Evolutionary conservation across 2,329 filamentous ascomycete genomes (phyloP).

Genomic region (Arthrocladium fulminans): DNA sequence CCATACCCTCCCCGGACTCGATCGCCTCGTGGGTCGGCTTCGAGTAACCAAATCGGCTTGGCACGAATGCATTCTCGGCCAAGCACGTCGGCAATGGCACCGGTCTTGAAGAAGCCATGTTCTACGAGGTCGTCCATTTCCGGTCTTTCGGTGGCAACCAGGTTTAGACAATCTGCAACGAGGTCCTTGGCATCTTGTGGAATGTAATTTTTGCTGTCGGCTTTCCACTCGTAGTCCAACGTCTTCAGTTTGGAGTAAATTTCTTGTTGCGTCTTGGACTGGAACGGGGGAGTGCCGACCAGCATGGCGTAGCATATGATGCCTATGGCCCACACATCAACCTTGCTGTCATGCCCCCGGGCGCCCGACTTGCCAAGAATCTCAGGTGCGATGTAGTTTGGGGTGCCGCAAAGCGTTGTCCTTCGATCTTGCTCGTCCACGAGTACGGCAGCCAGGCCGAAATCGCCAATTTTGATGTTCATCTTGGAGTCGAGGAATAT

Average conservation of each 20-base stretch:
- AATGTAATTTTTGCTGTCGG: constrained; percentile 39
- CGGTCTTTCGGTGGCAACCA: constrained; percentile 40
- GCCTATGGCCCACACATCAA: constrained; percentile 95
- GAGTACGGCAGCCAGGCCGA: constrained; percentile 83
- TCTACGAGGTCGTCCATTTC: constrained; percentile 43
- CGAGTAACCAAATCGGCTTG: constrained; percentile 36
- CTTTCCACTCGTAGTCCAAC: constrained; percentile 42
- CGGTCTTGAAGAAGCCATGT: constrained; percentile 44
- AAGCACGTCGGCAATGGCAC: constrained; percentile 38
- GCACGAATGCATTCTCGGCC: constrained; percentile 32
- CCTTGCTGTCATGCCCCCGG: constrained; percentile 92
- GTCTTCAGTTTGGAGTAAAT: constrained; percentile 43
- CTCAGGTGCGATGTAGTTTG: constrained; percentile 96
- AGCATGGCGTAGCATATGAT: constrained; percentile 97
- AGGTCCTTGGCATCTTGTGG: constrained; percentile 42
- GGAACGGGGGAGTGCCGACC: constrained; percentile 91
- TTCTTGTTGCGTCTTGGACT: constrained; percentile 56
- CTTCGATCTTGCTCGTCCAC: constrained; percentile 88
- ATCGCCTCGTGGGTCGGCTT: constrained; percentile 39
- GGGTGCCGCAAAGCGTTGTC: constrained; percentile 91
- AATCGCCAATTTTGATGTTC: constrained; percentile 98
- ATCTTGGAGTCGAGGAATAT: constrained; percentile 89
- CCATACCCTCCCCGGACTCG: constrained; percentile 35
- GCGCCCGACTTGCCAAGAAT: constrained; percentile 71
- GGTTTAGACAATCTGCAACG: constrained; percentile 39